These are phyloP conservation scores for Pseudohyphozyma bogoriensis DNA, from an alignment of 768 basidiomycete species.

Conservation along the genomic window DNA sequence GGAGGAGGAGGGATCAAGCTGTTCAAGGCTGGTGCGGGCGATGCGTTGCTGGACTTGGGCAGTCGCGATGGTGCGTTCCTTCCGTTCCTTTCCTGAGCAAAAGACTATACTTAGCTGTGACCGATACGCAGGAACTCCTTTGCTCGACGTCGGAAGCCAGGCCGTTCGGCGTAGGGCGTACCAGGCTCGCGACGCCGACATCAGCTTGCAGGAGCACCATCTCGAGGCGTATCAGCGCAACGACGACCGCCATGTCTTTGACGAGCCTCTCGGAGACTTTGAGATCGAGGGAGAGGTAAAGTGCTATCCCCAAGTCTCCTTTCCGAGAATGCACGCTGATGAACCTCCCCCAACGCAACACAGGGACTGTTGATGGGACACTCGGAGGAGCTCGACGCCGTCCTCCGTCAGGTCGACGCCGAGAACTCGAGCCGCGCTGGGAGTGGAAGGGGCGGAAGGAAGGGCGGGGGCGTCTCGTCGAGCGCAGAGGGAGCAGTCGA, in stretches of 20 bases:
- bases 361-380: conserved; percentile 22
- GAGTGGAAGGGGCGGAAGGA: not conserved
- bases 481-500: not conserved
- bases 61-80: not conserved
- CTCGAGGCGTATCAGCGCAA: conserved; percentile 16
- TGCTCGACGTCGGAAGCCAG: no score
- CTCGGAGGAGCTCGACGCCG: conserved; percentile 15
- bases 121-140: no score
- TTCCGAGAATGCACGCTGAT: not conserved
- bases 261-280: no score
- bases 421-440: not conserved
- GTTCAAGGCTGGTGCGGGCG: no score
- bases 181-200: conserved; percentile 14
- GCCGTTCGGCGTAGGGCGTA: no score
- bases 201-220: conserved; percentile 25
- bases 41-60: not conserved
- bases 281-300: not conserved
- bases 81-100: no score
- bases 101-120: no score
- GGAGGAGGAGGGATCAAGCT: no score
- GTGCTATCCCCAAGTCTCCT: not conserved
- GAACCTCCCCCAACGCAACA: not conserved
- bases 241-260: conserved; percentile 1
- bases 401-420: not conserved
- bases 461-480: not conserved